A percentile compares a stretch with the other conserved stretches of the same genome.
Evolutionary conservation across 2,329 filamentous ascomycete species (phyloP).

Genomic region (Fusarium staphyleae): DNA sequence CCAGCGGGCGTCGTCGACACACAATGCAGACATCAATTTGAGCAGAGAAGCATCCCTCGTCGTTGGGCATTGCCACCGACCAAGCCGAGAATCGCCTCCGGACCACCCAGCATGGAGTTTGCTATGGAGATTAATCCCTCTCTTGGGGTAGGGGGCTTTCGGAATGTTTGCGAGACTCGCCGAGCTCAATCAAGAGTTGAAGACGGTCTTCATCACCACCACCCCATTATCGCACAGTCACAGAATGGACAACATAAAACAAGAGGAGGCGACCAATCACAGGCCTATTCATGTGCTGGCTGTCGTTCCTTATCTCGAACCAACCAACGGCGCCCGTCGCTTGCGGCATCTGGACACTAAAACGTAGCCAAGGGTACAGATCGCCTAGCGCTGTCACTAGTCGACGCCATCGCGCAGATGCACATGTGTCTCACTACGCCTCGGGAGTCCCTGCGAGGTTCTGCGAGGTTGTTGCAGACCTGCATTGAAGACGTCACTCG

Average conservation of each 20-base stretch:
- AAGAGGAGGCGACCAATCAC: conserved; percentile 49
- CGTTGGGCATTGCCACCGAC: conserved; percentile 22
- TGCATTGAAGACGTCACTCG: conserved; percentile 40
- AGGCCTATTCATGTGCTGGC: conserved; percentile 9
- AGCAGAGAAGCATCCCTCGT: conserved; percentile 14
- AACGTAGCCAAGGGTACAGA: conserved; percentile 36
- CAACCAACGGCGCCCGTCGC: conserved; percentile 45
- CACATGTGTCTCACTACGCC: conserved; percentile 40
- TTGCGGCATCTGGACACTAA: conserved; percentile 29
- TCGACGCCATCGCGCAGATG: conserved; percentile 38
- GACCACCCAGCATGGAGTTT: conserved; percentile 27
- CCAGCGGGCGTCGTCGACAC: conserved; percentile 14
- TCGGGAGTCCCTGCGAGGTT: conserved; percentile 38
- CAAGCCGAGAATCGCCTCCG: conserved; percentile 14
- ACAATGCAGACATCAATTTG: conserved; percentile 23
- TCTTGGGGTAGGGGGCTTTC: conserved; percentile 21
- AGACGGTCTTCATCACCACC: conserved; percentile 28
- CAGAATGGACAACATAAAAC: conserved; percentile 54
- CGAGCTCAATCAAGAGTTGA: conserved; percentile 26
- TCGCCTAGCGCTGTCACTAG: conserved; percentile 32
- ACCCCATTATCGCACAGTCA: conserved; percentile 44
- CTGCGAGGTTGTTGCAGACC: conserved; percentile 29
- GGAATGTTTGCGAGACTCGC: conserved; percentile 27
- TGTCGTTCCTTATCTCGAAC: conserved; percentile 51
- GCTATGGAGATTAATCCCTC: conserved; percentile 9